A percentile compares a stretch with the other conserved stretches of the same genome.
phyloP scores from a whole-genome alignment of 2,329 filamentous ascomycete genomes.

The Apiospora kogelbergensis region DNA sequence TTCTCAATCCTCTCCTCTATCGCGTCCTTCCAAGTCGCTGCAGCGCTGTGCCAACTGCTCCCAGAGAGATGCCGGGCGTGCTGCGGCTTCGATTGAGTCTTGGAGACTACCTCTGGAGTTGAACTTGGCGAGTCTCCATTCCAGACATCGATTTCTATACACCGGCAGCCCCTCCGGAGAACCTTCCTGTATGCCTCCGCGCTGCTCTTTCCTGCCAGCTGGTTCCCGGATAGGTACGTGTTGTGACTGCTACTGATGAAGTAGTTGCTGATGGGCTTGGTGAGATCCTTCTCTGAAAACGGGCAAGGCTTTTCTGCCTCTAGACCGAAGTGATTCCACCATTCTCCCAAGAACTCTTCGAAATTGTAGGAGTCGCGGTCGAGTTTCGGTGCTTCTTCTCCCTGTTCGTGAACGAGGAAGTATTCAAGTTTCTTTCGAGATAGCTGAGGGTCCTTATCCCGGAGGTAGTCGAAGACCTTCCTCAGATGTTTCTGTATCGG shows the following conservation, averaged over 20 bases:
- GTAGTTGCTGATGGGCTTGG: constrained; percentile 78
- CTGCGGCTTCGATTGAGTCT: constrained; percentile 36
- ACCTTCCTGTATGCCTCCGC: constrained; percentile 73
- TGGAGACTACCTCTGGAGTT: constrained; percentile 30
- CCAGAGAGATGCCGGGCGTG: constrained; percentile 50
- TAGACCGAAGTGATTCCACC: constrained; percentile 43
- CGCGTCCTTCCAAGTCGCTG: constrained; percentile 37
- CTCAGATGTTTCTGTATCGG: constrained; percentile 49
- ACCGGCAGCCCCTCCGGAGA: constrained; percentile 76
- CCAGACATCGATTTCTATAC: constrained; percentile 95
- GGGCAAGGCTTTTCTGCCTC: constrained; percentile 44
- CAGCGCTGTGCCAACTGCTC: constrained; percentile 45
- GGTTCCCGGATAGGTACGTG: constrained; percentile 86
- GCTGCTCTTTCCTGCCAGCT: constrained; percentile 75
- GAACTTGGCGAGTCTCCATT: constrained; percentile 59
- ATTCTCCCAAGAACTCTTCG: constrained; percentile 51
- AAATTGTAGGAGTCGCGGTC: constrained; percentile 43
- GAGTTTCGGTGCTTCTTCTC: constrained; percentile 37
- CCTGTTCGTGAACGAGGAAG: constrained; percentile 53
- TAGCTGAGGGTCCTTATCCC: constrained; percentile 34
- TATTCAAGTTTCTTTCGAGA: constrained; percentile 40
- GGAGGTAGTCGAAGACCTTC: constrained; percentile 46
- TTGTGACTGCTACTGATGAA: constrained; percentile 96
- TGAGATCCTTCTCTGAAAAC: constrained; percentile 53
- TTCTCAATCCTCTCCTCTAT: constrained; percentile 36